phyloP scores from a whole-genome alignment of 192 early-diverging fungal species.

The Fimicolochytrium jonesii region DNA sequence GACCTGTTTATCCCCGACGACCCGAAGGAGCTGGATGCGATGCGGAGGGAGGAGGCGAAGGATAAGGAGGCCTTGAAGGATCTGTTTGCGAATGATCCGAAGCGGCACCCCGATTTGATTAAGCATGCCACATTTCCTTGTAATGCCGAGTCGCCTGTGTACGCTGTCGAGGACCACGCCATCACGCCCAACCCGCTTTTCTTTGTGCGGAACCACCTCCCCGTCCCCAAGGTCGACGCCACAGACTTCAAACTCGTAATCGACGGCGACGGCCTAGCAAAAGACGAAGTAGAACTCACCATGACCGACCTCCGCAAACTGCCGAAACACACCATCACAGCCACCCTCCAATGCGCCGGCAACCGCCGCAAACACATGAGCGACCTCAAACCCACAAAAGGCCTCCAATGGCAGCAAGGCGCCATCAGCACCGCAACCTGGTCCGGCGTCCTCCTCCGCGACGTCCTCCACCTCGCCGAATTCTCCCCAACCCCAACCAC shows the following conservation, averaged over 20 bases:
- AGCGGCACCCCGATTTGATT: constrained; percentile 56
- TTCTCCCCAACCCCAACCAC: constrained; percentile 45
- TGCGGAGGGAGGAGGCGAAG: background rate
- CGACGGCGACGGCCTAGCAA: constrained; percentile 42
- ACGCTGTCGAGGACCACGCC: constrained; percentile 55
- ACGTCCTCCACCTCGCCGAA: constrained; percentile 65
- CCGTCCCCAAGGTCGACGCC: constrained; percentile 71
- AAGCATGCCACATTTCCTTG: constrained; percentile 69
- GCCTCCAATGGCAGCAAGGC: constrained; percentile 75
- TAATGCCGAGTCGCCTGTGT: constrained; percentile 77
- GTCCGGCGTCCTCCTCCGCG: constrained; percentile 70
- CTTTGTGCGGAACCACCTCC: constrained; percentile 86
- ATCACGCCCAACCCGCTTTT: constrained; percentile 74
- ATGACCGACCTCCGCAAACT: constrained; percentile 54
- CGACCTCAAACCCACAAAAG: constrained; percentile 70
- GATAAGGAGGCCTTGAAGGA: constrained; percentile 23
- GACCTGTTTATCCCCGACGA: constrained; percentile 14
- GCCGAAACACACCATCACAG: constrained; percentile 53
- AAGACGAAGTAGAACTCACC: constrained; percentile 29
- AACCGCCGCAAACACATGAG: constrained; percentile 78
- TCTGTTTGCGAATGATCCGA: constrained; percentile 67
- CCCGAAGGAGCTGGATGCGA: background rate
- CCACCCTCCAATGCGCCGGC: constrained; percentile 78
- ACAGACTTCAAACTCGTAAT: constrained; percentile 57
- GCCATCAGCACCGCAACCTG: constrained; percentile 77